These are phyloP conservation scores for Geotrichum restrictum DNA, from an alignment of 1,139 yeast genomes.

Conservation along the genomic window DNA sequence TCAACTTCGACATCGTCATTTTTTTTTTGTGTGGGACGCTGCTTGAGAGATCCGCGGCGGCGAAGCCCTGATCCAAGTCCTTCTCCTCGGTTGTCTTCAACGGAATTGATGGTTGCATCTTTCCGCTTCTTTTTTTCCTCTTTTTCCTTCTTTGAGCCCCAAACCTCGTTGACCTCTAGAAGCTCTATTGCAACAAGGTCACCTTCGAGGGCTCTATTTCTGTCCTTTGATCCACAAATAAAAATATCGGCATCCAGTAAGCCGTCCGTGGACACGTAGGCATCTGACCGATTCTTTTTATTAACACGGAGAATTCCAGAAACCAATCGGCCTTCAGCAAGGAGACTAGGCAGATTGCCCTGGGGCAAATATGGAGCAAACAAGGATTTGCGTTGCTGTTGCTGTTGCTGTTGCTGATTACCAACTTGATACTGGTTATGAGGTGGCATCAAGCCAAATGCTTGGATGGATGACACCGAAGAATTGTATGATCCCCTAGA, in stretches of 20 bases:
- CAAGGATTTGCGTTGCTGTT: slow-evolving; percentile 66
- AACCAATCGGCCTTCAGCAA: slow-evolving; percentile 85
- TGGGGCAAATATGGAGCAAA: slow-evolving; percentile 97
- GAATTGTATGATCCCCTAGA: slow-evolving; percentile 66
- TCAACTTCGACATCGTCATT: slow-evolving; percentile 98
- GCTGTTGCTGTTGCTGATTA: slow-evolving; percentile 33
- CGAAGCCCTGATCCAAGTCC: slow-evolving; percentile 48
- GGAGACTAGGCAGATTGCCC: slow-evolving; percentile 81
- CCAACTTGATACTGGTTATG: not conserved
- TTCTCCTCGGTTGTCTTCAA: slow-evolving; percentile 37
- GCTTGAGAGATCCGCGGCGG: slow-evolving; percentile 87
- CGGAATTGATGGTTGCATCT: slow-evolving; percentile 43
- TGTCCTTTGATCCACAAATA: slow-evolving; percentile 97
- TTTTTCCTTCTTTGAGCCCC: slow-evolving; percentile 94
- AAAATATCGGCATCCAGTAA: slow-evolving; percentile 92
- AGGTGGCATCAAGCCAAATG: slow-evolving; percentile 27
- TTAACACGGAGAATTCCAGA: slow-evolving; percentile 91
- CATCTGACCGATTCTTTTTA: slow-evolving; percentile 93
- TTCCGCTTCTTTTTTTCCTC: slow-evolving; percentile 95
- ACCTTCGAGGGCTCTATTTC: slow-evolving; percentile 95
- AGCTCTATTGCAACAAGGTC: slow-evolving; percentile 94
- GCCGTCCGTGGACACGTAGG: slow-evolving; percentile 95
- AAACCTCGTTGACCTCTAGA: slow-evolving; percentile 91
- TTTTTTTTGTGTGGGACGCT: slow-evolving; percentile 96
- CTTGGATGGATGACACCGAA: slow-evolving; percentile 55